Evolutionary conservation across 2,329 filamentous ascomycete species (phyloP).

Genomic region (Fusarium sp.): DNA sequence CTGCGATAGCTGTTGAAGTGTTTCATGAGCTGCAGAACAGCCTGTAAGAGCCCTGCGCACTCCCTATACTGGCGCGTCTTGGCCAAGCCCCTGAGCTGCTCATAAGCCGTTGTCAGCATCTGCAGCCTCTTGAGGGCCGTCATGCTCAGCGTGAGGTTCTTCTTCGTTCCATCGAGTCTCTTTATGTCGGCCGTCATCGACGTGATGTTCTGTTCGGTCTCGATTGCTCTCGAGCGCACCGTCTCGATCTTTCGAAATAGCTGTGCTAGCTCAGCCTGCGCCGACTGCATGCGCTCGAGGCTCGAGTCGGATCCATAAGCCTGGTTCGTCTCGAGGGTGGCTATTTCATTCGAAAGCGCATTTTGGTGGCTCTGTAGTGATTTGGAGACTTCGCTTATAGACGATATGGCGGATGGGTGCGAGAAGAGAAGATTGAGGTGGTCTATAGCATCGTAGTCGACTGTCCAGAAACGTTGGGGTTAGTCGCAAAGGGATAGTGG

Average conservation of each 20-base stretch:
- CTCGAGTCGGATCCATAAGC: constrained; percentile 86
- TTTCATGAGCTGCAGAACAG: constrained; percentile 95
- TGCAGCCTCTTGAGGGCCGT: constrained; percentile 95
- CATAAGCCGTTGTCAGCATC: constrained; percentile 99
- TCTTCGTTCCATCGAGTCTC: constrained; percentile 93
- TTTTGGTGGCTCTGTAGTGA: constrained; percentile 79
- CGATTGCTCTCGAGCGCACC: constrained; percentile 85
- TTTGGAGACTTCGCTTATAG: constrained; percentile 76
- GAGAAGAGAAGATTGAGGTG: constrained; percentile 95
- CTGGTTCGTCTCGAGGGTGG: constrained; percentile 76
- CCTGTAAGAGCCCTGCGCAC: constrained; percentile 91
- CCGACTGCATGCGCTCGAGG: constrained; percentile 88
- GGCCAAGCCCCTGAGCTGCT: constrained; percentile 85
- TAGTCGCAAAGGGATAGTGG: constrained; percentile 23
- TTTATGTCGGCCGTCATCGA: constrained; percentile 99
- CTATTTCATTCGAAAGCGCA: constrained; percentile 82
- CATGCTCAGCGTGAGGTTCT: constrained; percentile 96
- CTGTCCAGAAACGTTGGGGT: constrained; percentile 45
- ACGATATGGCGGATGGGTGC: constrained; percentile 83
- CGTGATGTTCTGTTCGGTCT: constrained; percentile 95
- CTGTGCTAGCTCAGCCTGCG: constrained; percentile 86
- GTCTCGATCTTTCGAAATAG: constrained; percentile 95
- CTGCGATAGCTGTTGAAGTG: constrained; percentile 98
- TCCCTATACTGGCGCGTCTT: constrained; percentile 92
- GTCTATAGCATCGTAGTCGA: constrained; percentile 89